phyloP scores from a whole-genome alignment of 1,284 basidiomycete species.

The Coriolopsis trogii region DNA sequence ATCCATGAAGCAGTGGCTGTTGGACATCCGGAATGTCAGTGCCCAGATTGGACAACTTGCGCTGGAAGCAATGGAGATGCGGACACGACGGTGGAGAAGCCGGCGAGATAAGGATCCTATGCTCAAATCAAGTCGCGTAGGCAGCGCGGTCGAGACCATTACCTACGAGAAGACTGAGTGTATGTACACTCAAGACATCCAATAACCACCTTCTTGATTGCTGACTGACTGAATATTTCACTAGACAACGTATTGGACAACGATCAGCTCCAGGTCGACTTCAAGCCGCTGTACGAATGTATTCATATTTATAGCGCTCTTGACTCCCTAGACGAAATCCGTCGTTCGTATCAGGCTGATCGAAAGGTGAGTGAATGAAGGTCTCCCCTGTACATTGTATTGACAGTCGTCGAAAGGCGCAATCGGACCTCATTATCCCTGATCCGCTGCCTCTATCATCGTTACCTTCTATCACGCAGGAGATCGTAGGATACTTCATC shows the following conservation, averaged over 20 bases:
- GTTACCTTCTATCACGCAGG: constrained; percentile 76
- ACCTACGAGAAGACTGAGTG: constrained; percentile 95
- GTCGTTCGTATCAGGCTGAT: constrained; percentile 93
- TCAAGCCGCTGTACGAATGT: constrained; percentile 94
- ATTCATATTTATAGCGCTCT: constrained; percentile 97
- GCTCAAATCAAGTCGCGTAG: constrained; percentile 81
- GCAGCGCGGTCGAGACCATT: constrained; percentile 92
- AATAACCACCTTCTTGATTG: background rate
- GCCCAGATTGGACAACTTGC: constrained; percentile 88
- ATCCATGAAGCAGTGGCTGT: constrained; percentile 96
- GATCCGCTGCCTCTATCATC: constrained; percentile 52
- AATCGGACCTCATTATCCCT: constrained; percentile 95
- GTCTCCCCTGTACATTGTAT: background rate
- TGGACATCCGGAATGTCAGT: constrained; percentile 91
- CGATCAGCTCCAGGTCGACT: constrained; percentile 87
- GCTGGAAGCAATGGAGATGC: constrained; percentile 86
- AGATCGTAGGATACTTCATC: constrained; percentile 99
- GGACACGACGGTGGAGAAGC: constrained; percentile 84
- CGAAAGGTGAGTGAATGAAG: constrained; percentile 64
- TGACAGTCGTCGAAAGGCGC: constrained; percentile 64
- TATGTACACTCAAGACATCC: constrained; percentile 44
- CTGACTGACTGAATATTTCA: background rate
- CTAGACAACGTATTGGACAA: constrained; percentile 92
- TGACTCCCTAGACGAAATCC: constrained; percentile 87
- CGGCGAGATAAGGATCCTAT: constrained; percentile 80